Percentiles rank a stretch among this genome's conserved stretches.
These are phyloP conservation scores for Lasiosphaeria ovina DNA, from an alignment of 495 filamentous ascomycete species.

Conservation along the genomic window DNA sequence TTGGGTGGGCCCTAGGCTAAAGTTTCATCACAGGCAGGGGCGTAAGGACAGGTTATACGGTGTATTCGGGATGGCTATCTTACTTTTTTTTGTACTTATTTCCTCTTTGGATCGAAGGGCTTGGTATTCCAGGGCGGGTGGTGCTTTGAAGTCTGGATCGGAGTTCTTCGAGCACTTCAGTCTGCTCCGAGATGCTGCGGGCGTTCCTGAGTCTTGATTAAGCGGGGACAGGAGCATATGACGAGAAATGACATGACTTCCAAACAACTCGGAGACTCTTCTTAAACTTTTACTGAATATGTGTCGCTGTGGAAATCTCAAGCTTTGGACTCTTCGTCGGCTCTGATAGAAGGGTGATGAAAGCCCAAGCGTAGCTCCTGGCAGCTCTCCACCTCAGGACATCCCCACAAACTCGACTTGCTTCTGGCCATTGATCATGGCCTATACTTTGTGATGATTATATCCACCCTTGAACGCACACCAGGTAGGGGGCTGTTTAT, in stretches of 20 bases:
- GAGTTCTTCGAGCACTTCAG: background rate
- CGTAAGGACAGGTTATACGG: background rate
- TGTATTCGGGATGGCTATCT: background rate
- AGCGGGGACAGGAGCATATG: background rate
- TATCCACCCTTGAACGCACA: too few species aligned
- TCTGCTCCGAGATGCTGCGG: background rate
- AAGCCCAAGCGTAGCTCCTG: too few species aligned
- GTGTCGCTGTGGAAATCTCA: too few species aligned
- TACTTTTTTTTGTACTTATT: slow-evolving; percentile 7
- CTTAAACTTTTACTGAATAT: too few species aligned
- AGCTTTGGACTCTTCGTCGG: too few species aligned
- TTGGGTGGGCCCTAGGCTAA: background rate
- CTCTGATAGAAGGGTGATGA: too few species aligned
- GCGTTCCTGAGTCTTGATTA: background rate
- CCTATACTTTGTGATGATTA: too few species aligned
- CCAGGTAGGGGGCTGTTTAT: too few species aligned
- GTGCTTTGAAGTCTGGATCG: slow-evolving; percentile 21
- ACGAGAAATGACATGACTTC: slow-evolving; percentile 9
- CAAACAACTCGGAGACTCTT: too few species aligned
- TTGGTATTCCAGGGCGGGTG: slow-evolving; percentile 15
- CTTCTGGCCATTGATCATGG: too few species aligned
- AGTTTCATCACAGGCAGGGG: background rate
- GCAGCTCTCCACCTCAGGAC: too few species aligned
- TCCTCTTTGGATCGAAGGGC: background rate
- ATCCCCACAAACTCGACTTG: too few species aligned